Base-by-base conservation (phyloP, 2,329 filamentous ascomycete species). In the Thielaviopsis euricoi region DNA sequence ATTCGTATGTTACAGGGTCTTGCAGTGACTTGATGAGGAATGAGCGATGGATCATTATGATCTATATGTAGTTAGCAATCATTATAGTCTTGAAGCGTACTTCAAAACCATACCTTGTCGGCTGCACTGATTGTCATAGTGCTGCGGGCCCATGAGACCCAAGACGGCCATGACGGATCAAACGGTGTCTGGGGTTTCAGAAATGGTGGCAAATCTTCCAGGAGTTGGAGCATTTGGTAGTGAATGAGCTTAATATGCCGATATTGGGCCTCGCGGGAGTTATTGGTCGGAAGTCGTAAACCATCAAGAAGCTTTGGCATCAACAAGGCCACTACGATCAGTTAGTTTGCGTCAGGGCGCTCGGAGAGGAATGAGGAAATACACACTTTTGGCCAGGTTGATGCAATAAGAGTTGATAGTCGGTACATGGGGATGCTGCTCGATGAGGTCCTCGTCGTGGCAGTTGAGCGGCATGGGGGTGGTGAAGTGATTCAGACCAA, bases 21-120 rank as follows among this genome's bases (percentile, higher is more conserved):
- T 57, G 55, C 7, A 60, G 55, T 5, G 58, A 60, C 43, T 60
- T 60, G 26, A 57, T 55, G 46, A 60, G 58, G 15, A 60, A 60
- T 4, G 58, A 60, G n/a, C 58, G 55, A 23, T 60, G 58, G 21
- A 60, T 60, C 58, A 60, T 60, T 19, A 60, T 60, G 5, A 57
- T 51, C 58, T 60, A 12, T n/a, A 23, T 19, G 13, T 51, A 19
- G 37, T 57, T 43, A 56, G 29, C 25, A 50, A 13, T 2, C 17
- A 52, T 22, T 25, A 1, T 52, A 6, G n/a, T 9, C 23, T 26
- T 15, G 48, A 40, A 53, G n/a, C 2, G 4, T 19, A 21, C n/a
- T n/a, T 12, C 6, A 17, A 19, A 15, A 43, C 15, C 43, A 19
- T 57, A 60, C 58, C 55, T 60, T 60, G 29, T 60, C 58, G 6